Base-by-base conservation (phyloP, 2,329 filamentous ascomycete species). In the Lizonia empirigonia region DNA sequence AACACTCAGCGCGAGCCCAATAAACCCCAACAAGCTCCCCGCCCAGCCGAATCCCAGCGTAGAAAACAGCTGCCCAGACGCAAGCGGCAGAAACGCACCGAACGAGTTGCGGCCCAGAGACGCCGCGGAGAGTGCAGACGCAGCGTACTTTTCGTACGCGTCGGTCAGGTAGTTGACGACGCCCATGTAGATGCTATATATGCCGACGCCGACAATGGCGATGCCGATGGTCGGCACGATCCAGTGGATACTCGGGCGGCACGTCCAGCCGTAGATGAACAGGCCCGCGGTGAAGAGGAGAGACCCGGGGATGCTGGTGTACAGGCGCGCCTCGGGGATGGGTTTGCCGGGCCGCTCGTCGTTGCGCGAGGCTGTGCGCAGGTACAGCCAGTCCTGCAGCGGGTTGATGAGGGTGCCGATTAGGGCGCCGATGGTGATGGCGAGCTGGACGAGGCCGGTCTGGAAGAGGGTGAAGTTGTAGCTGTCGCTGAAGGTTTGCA, bases 91-190 rank as follows among this genome's bases (percentile, higher is more conserved):
- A 9, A 77, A 79, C 0, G 76, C 77, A 6, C 74, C 78, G n/a
- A 80, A 73, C 0, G 69, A 50, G 47, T 77, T 79, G 6, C 78
- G 66, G 0, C 78, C 69, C 4, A 80, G 64, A 0, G 76, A 77
- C 2, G 77, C 77, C 0, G 77, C 78, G 0, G 76, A 75, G 1
- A 79, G 64, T 0, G 78, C 78, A 1, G 74, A 78, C 0, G 77
- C 77, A 4, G 78, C 77, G 44, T 78, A 78, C 29, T 76, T 72
- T 24, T 77, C 76, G 49, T 80, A 80, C 0, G 77, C 74, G 51
- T 80, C 77, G 1, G 73, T 75, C 19, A 78, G 63, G 40, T 79
- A 79, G 62, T 81, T 81, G 4, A 79, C 72, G 2, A 76, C 78
- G 10, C 76, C 77, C 58, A 81, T 72, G 49, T 76, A 74, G 9